phyloP scores from a whole-genome alignment of 306 rosid genomes.

The Gleditsia sinensis region DNA sequence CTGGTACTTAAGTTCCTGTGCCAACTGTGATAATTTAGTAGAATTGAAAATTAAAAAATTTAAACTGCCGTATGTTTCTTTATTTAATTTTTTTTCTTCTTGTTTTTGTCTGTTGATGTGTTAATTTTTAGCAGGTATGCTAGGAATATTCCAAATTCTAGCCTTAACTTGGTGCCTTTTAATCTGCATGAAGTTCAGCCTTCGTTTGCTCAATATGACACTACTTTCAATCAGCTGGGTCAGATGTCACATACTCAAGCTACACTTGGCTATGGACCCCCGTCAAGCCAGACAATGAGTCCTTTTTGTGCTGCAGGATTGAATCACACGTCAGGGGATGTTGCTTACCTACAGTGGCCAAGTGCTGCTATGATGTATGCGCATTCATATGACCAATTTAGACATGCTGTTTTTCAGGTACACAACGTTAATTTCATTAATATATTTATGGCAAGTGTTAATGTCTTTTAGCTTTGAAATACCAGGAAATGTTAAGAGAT shows the following conservation, averaged over 20 bases:
- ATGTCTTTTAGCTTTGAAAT: slow-evolving; percentile 4
- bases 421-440: neutral
- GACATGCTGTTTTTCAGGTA: slow-evolving; percentile 87
- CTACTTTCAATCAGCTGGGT: slow-evolving; percentile 60
- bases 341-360: slow-evolving; percentile 79
- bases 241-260: slow-evolving; percentile 67
- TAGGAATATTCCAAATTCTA: slow-evolving; percentile 66
- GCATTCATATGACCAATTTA: slow-evolving; percentile 73
- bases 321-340: slow-evolving; percentile 65
- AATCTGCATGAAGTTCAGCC: slow-evolving; percentile 70
- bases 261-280: slow-evolving; percentile 56
- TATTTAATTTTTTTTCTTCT: too few species aligned
- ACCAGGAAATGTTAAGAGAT: neutral
- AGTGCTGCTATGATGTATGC: slow-evolving; percentile 88
- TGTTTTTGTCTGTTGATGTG: neutral
- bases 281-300: slow-evolving; percentile 51
- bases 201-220: slow-evolving; percentile 72
- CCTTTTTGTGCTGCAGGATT: slow-evolving; percentile 64
- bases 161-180: slow-evolving; percentile 64
- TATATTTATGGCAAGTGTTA: neutral
- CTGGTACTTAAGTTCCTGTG: neutral
- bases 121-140: slow-evolving; percentile 57
- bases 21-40: neutral
- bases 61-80: too few species aligned
- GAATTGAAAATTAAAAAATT: neutral